Base-by-base conservation (phyloP, 495 filamentous ascomycete species). In the Aspergillus cavernicola region DNA sequence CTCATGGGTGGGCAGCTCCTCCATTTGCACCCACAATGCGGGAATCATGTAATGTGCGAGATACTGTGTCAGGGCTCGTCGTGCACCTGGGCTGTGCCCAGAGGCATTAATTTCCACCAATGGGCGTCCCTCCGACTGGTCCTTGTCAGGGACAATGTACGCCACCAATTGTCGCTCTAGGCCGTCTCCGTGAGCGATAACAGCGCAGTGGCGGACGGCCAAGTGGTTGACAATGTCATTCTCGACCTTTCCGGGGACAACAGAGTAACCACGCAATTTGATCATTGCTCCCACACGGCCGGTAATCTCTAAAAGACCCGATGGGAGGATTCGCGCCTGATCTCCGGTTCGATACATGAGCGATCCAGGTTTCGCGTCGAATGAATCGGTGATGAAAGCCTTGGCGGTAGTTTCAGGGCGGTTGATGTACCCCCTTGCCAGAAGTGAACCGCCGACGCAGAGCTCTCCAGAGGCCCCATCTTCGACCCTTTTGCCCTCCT, bases 301-400 rank as follows among this genome's bases (percentile, higher is more conserved):
- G 3, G 91, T 79, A 61, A 88, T 93, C 57, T 96, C 88, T 1
- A 96, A 73, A 0, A 76, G 77, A 1, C 90, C 90, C 35, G 85
- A 80, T 1, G 77, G 68, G 7, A 84, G 69, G 31, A 92, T 78
- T 13, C 83, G 75, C 0, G 87, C 92, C 55, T 84, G 85, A 65
- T 97, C 92, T 4, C 92, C 92, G 2, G 92, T 97, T 19, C 88
- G 78, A 68, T 96, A 96, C 18, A 92, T 72, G 24, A 75, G 58
- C 55, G 82, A 69, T 64, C 71, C 77, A 47, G 81, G 57, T 0
- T 51, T 58, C 0, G 53, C 16, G 53, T 82, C 77, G 23, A 86
- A 85, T n/a, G 66, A 75, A 39, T 82, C 75, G 2, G 80, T 56
- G n/a, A 81, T 65, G 63, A 96, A 96, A 0, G 85, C 82, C 38